A percentile compares a stretch with the other conserved stretches of the same genome.
Conservation (phyloP, 805 yeast genomes). For the Lachancea lanzarotensis region DNA sequence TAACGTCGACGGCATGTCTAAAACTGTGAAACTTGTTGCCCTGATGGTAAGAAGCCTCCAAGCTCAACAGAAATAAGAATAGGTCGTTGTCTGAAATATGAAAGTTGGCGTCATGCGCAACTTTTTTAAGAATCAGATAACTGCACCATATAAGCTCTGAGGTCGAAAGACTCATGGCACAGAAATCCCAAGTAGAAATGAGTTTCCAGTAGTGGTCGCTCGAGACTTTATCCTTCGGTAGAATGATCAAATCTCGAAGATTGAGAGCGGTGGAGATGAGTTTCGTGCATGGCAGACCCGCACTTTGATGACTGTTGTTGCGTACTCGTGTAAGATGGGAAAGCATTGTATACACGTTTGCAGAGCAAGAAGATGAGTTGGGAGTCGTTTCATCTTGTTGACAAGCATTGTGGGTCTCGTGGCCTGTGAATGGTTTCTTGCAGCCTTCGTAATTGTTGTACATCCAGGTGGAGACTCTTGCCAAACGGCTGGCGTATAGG, state of each 20-base stretch:
- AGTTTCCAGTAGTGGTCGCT: conserved; percentile 15
- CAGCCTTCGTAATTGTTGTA: conserved; percentile 7
- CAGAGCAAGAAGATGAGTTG: conserved; percentile 6
- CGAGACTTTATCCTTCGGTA: conserved; percentile 7
- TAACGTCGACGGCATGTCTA: conserved; percentile 90
- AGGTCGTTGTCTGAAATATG: conserved; percentile 40
- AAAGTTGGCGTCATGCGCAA: conserved; percentile 15
- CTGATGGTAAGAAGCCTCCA: conserved; percentile 72
- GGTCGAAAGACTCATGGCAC: conserved; percentile 23
- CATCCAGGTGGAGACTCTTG: conserved; percentile 31
- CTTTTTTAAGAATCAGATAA: conserved; percentile 18
- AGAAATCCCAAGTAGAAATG: conserved; percentile 27
- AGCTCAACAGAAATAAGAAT: conserved; percentile 52
- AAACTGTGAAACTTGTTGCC: conserved; percentile 93
- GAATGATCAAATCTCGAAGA: conserved; percentile 1
- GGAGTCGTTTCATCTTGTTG: neutral
- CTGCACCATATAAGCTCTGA: conserved; percentile 27
- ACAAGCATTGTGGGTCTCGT: neutral
- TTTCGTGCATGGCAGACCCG: neutral
- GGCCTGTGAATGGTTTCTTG: neutral
- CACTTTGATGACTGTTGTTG: neutral
- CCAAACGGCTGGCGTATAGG: conserved; percentile 14
- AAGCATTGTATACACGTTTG: conserved; percentile 27
- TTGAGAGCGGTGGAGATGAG: conserved; percentile 3
- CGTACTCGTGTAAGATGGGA: conserved; percentile 17